Conservation (phyloP, 805 yeast species). For the Metschnikowia kunwiensis region DNA sequence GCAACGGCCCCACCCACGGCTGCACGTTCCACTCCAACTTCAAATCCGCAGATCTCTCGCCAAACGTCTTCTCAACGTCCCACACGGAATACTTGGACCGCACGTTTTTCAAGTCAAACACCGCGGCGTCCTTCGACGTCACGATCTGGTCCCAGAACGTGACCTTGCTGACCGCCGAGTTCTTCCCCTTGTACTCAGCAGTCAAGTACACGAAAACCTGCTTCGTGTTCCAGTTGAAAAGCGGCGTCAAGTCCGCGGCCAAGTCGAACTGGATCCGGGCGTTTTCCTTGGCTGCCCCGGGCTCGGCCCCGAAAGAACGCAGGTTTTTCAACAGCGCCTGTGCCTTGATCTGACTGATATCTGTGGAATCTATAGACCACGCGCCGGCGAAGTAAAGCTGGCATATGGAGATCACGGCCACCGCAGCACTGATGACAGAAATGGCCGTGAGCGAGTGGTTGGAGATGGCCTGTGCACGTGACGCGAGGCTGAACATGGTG, state of each 20-base stretch:
- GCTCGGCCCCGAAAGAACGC: constrained; percentile 64
- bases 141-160: constrained; percentile 92
- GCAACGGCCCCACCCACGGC: constrained; percentile 81
- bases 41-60: constrained; percentile 63
- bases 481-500: constrained; percentile 33
- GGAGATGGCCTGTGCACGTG: constrained; percentile 45
- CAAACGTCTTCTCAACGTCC: constrained; percentile 67
- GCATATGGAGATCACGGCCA: constrained; percentile 46
- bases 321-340: constrained; percentile 48
- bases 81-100: constrained; percentile 81
- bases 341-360: constrained; percentile 36
- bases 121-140: constrained; percentile 54
- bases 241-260: constrained; percentile 65
- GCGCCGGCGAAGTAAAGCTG: constrained; percentile 49
- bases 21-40: constrained; percentile 88
- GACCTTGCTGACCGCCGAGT: constrained; percentile 56
- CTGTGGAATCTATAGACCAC: constrained; percentile 38
- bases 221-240: constrained; percentile 96
- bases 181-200: constrained; percentile 67
- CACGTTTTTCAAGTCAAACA: constrained; percentile 46
- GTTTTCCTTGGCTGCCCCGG: constrained; percentile 73
- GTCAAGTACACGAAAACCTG: constrained; percentile 91
- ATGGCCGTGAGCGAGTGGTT: constrained; percentile 55
- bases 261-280: constrained; percentile 69
- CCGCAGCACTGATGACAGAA: constrained; percentile 43